Percentiles rank a stretch among this genome's conserved stretches.
phyloP scores from a whole-genome alignment of 768 basidiomycete species.

The Naganishia friedmannii region DNA sequence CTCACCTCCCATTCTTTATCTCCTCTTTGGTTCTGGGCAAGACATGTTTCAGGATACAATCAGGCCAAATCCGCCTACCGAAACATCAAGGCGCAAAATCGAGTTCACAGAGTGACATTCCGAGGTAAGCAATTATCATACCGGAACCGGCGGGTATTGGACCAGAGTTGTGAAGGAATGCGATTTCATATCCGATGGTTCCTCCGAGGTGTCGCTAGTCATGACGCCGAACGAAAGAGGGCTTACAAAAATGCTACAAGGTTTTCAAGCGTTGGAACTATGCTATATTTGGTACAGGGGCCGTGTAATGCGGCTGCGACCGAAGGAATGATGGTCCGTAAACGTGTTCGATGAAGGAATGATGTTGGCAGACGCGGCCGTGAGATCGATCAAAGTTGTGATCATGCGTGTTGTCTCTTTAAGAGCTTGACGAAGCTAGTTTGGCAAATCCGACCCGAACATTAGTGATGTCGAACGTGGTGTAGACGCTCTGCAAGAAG shows the following conservation, averaged over 20 bases:
- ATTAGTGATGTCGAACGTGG: slow-evolving; percentile 54
- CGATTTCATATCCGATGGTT: not conserved
- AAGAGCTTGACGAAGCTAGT: not conserved
- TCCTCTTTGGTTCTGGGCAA: too few species aligned
- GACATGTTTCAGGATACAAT: too few species aligned
- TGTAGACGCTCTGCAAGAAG: slow-evolving; percentile 58
- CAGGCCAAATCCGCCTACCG: too few species aligned
- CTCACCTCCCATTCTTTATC: too few species aligned
- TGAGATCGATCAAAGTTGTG: not conserved
- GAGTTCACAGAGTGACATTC: too few species aligned
- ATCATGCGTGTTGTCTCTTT: not conserved
- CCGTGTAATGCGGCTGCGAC: not conserved
- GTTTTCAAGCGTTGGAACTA: not conserved
- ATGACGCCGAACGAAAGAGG: not conserved
- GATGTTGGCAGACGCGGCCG: not conserved
- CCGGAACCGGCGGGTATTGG: too few species aligned
- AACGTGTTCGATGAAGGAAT: not conserved
- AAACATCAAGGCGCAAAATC: too few species aligned
- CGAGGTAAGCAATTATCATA: too few species aligned
- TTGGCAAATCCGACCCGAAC: slow-evolving; percentile 55
- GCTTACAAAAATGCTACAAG: not conserved
- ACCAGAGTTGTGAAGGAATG: not conserved
- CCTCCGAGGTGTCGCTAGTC: not conserved
- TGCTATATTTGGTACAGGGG: not conserved
- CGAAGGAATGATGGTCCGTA: not conserved